Base-by-base conservation (phyloP, 2,329 filamentous ascomycete genomes). In the Blastomyces percursus region DNA sequence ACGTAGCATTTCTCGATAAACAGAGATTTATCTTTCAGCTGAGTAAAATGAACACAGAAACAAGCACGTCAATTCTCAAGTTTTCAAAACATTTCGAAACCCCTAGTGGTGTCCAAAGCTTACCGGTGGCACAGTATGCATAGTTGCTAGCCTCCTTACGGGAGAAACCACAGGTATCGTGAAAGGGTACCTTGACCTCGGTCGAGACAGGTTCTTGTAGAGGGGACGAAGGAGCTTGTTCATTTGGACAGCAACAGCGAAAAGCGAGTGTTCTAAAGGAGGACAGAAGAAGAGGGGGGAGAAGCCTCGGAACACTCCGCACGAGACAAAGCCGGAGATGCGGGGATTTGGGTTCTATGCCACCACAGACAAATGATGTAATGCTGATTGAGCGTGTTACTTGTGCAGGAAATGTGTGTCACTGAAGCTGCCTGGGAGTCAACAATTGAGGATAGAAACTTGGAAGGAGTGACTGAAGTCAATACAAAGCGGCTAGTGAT, bases 1-100 rank as follows among this genome's bases (percentile, higher is more conserved):
- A 97, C 86, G 73, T 93, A 96, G 71, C 86, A 78, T 73, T 92
- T 84, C 69, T 87, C 85, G 79, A 95, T 96, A 71, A 97, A 84
- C 64, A 99, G 83, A 30, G 88, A 90, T 44, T 84, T 84, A 69
- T 93, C 89, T 71, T 86, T 89, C 71, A 93, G 84, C 87, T 91
- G 50, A 91, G 50, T 0, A 30, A 46, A 59, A 48, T 11, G 35
- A 7, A 44, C 30, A 38, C 32, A n/a, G 5, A 40, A 59, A 50
- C 56, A 64, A 62, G 63, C 52, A 52, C n/a, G 52, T 68, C 32
- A 69, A 60, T 38, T 24, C n/a, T 6, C 11, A 8, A 6, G 44
- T 21, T 11, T 7, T 42, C 52, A 35, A 35, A 55, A 21, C 3
- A 7, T 19, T 27, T 14, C 55, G 27, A 5, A 42, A 55, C 5